phyloP scores from a whole-genome alignment of 202 grass and related monocot species.

The Zoysia matrella region DNA sequence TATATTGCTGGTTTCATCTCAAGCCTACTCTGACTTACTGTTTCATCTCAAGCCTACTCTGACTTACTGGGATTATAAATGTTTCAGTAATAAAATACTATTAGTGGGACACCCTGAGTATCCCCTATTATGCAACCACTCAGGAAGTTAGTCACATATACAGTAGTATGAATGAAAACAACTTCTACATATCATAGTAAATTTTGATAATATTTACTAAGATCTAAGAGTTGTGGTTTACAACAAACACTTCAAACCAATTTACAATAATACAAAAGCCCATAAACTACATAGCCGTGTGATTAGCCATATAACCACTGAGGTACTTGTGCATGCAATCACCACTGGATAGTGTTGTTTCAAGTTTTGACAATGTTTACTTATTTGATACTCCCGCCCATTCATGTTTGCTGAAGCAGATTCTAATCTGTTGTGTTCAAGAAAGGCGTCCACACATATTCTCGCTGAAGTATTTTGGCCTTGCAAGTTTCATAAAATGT shows the following conservation, averaged over 20 bases:
- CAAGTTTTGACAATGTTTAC: neutral
- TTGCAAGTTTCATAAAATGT: constrained; percentile 23
- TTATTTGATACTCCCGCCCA: constrained; percentile 26
- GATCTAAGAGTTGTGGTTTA: no score
- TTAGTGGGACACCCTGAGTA: no score
- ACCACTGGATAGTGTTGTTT: constrained; percentile 21
- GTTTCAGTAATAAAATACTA: no score
- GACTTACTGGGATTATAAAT: neutral
- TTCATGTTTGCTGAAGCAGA: constrained; percentile 34
- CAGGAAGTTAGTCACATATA: no score
- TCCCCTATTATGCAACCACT: no score
- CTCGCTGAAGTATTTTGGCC: constrained; percentile 37
- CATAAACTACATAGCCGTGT: no score
- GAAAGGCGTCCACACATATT: constrained; percentile 26
- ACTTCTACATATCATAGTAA: no score
- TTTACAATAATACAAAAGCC: no score
- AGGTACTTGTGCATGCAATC: neutral
- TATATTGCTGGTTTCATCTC: neutral
- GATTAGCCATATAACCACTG: neutral
- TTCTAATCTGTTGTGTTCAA: constrained; percentile 29
- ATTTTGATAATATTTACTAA: no score
- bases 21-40: neutral
- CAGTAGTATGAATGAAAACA: no score
- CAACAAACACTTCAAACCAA: no score
- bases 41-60: neutral